Percentiles rank a stretch among this genome's conserved stretches.
Conservation (phyloP, 2,329 filamentous ascomycete genomes). For the Paramyrothecium roridum region DNA sequence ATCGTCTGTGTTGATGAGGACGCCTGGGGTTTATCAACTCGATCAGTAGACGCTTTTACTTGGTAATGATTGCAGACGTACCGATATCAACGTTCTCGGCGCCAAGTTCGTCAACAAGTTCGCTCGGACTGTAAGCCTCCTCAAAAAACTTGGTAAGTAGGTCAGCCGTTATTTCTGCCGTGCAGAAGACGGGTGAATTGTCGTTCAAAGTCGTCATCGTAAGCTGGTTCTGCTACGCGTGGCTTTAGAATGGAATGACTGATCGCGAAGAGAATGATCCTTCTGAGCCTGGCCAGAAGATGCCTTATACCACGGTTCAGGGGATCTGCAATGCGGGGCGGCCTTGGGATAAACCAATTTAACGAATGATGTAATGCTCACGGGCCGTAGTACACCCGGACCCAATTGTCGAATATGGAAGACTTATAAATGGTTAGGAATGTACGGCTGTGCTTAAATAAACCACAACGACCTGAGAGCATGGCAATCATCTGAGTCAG, state of each 20-base stretch:
- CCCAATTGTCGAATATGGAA: neutral
- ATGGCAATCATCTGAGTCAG: no score
- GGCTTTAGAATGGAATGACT: no score
- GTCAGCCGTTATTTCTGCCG: neutral
- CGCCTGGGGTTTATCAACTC: neutral
- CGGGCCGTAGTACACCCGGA: neutral
- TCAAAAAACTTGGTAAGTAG: neutral
- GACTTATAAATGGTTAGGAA: no score
- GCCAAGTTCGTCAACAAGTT: constrained; percentile 1
- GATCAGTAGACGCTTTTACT: neutral
- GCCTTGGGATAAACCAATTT: no score
- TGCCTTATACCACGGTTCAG: no score
- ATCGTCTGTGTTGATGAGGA: neutral
- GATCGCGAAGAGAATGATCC: no score
- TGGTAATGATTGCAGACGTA: neutral
- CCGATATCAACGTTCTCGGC: neutral
- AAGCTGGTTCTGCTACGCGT: no score
- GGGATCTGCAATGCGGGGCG: no score
- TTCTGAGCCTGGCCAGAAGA: no score
- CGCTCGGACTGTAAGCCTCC: neutral
- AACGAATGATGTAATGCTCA: neutral
- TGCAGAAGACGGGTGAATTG: constrained; percentile 2
- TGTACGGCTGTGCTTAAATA: no score
- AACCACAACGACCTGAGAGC: no score
- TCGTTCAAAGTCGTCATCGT: neutral